Conservation (phyloP, 345 rosid genomes). For the Citrus unshiu region DNA sequence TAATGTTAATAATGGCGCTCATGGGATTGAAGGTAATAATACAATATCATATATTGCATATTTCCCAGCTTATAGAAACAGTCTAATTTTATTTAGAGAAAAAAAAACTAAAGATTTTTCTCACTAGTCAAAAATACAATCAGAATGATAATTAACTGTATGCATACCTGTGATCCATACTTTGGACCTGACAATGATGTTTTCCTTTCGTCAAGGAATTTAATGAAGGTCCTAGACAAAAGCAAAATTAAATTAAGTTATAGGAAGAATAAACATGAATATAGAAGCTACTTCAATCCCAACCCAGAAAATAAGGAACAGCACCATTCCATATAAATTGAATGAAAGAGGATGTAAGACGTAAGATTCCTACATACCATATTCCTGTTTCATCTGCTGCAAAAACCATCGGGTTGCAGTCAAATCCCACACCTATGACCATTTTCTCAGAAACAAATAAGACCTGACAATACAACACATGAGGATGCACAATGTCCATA, state of each 20-base stretch:
- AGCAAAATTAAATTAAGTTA: background rate
- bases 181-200: slow-evolving; percentile 57
- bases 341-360: background rate
- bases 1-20: background rate
- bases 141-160: background rate
- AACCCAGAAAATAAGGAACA: background rate
- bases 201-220: slow-evolving; percentile 84
- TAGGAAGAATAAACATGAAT: background rate
- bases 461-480: slow-evolving; percentile 45
- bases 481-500: background rate
- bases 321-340: background rate
- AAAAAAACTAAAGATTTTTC: background rate
- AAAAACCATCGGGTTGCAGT: slow-evolving; percentile 92
- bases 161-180: slow-evolving; percentile 80
- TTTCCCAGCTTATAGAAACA: background rate
- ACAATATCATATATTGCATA: background rate
- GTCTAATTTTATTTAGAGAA: background rate
- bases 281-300: slow-evolving; percentile 2
- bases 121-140: background rate
- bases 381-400: slow-evolving; percentile 95
- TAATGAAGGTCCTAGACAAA: slow-evolving; percentile 68
- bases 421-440: slow-evolving; percentile 93
- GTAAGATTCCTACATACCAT: slow-evolving; percentile 50
- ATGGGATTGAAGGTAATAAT: background rate
- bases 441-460: slow-evolving; percentile 88